Evolutionary conservation across 306 rosid genomes (phyloP).

Genomic region (Citrullus colocynthis): DNA sequence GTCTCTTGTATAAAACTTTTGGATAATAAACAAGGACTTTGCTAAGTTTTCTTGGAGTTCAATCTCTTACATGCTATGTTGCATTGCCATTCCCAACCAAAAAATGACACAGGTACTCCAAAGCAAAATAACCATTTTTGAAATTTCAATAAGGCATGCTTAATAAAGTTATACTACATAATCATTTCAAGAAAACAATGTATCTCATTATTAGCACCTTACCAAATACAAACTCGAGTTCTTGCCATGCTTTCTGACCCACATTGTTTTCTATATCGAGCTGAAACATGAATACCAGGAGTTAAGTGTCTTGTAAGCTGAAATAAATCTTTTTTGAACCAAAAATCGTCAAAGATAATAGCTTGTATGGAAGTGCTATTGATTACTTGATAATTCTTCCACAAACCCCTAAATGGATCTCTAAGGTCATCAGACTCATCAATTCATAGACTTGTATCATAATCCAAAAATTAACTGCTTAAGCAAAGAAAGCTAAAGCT

Average conservation of each 20-base stretch:
- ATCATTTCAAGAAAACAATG: neutral
- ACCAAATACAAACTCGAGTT: slow-evolving; percentile 75
- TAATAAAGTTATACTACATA: neutral
- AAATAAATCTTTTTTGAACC: neutral
- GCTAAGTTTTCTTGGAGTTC: neutral
- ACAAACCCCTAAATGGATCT: neutral
- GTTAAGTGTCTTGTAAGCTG: neutral
- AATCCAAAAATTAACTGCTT: neutral
- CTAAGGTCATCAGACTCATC: neutral
- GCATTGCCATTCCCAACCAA: neutral
- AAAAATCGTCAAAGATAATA: neutral
- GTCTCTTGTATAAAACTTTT: neutral
- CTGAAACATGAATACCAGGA: slow-evolving; percentile 24
- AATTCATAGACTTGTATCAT: neutral
- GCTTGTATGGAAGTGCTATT: neutral
- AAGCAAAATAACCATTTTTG: neutral
- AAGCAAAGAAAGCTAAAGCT: neutral
- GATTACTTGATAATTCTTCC: neutral
- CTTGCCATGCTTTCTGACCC: slow-evolving; percentile 79
- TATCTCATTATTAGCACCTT: slow-evolving; percentile 17
- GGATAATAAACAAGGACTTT: neutral
- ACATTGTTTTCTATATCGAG: slow-evolving; percentile 71
- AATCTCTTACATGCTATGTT: neutral
- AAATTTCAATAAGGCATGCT: neutral
- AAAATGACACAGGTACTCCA: neutral